Base-by-base conservation (phyloP, 192 early-diverging fungal species). In the Cetraspora pellucida region DNA sequence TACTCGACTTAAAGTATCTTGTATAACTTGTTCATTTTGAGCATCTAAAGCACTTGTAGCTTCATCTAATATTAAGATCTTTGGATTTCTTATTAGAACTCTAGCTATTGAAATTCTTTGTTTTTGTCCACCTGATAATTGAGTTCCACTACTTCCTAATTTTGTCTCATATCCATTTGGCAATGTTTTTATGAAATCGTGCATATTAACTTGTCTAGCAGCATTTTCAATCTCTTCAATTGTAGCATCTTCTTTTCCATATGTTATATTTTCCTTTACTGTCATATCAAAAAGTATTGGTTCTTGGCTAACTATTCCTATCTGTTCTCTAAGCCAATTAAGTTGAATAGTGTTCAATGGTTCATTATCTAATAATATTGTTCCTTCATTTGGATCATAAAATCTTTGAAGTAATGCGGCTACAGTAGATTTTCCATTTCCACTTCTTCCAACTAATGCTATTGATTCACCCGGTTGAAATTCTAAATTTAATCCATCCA, bases 301-400 rank as follows among this genome's bases (percentile, higher is more conserved):
- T 77, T 94, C 92, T 77, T 95, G 92, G 25, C 85, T 87, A 21
- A 94, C 91, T 64, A 88, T 82, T 10, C 90, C 90, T 9, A 93
- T 71, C 5, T 87, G 89, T 25, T 85, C 77, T 61, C 93, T 90
- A 85, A 85, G 88, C 82, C 85, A 84, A 43, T 76, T 80, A 43
- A 91, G 73, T 46, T 86, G 81, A 28, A 91, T 49, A 60, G 84
- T 81, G 25, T 87, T 84, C 69, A 93, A 69, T 60, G 90, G 85
- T 23, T 80, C 82, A 57, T 85, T 88, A 80, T 91, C 90, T 14
- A 93, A 71, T 76, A 82, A 81, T 16, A 93, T 81, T 27, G 77
- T 72, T 8, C 92, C 92, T 2, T 17, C 19, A 23, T 74, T 72
- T 11, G 91, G 90, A 58, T 92, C 91, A 80, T 93, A 93, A 84